Evolutionary conservation across 2,329 filamentous ascomycete species (phyloP), one percentile per base, ranked within the genome.

Genomic region (Berkeleyomyces rouxiae): DNA sequence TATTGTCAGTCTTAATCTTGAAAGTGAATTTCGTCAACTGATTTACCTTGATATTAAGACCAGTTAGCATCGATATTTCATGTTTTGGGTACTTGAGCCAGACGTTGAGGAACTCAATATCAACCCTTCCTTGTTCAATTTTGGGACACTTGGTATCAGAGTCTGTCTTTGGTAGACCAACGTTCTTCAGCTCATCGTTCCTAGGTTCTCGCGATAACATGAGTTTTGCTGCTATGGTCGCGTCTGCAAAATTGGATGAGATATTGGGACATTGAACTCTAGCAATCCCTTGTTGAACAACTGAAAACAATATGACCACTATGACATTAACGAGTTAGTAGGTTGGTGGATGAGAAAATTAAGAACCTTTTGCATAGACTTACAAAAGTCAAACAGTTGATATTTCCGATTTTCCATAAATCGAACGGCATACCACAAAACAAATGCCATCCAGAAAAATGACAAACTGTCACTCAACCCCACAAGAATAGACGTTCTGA

Each of bases 261-360:
- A 87, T 86, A 49, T 81, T 81, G 66, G 90, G 82, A 63, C 84
- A 82, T 65, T 85, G 80, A 0, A 84, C 86, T 2, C 58, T 61
- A 10, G 61, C 57, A 10, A 66, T 63, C 2, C 63, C 65, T 40
- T 65, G 64, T 37, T 67, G 66, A 31, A 67, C 60, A 13, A 61
- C 61, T 6, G 62, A 61, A 9, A 65, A 64, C 23, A 66, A 65
- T 7, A 66, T 62, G n/a, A 67, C 58, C 16, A 67, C 65, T 66
- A 39, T 37, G 11, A 39, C 6, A 36, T 9, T 53, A 23, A 23
- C 23, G 23, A 7, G 11, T 64, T 60, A 61, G 59, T 49, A 42
- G 9, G 3, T 9, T 36, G 36, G 16, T 6, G 7, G 2, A 7
- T 7, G 1, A 55, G 44, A 7, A 43, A 57, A 23, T 3, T 23